Percentiles rank a stretch among this genome's conserved stretches.
These are phyloP conservation scores for Leccinum boreale DNA, from an alignment of 768 basidiomycete species.

Conservation along the genomic window DNA sequence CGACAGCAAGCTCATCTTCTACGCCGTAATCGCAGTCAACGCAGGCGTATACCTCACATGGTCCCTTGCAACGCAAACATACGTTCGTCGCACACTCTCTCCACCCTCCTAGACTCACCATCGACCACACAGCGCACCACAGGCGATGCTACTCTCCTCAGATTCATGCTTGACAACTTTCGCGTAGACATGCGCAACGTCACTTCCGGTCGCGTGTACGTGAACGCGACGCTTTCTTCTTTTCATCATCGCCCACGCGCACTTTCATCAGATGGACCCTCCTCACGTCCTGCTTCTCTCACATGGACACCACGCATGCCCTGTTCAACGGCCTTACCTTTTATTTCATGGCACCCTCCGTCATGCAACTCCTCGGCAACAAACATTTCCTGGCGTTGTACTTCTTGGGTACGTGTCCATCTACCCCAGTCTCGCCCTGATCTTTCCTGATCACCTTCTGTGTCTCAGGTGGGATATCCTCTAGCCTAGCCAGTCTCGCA, in stretches of 20 bases:
- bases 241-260: not conserved
- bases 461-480: constrained; percentile 53
- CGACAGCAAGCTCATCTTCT: constrained; percentile 53
- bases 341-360: constrained; percentile 69
- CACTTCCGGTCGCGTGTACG: constrained; percentile 60
- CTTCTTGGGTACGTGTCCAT: constrained; percentile 54
- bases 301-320: constrained; percentile 56
- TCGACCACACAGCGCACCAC: constrained; percentile 31
- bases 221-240: not conserved
- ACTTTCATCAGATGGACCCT: constrained; percentile 61
- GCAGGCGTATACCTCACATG: constrained; percentile 59
- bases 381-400: constrained; percentile 70
- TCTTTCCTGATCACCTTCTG: not conserved
- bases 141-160: constrained; percentile 35
- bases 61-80: constrained; percentile 38
- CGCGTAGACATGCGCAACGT: constrained; percentile 59
- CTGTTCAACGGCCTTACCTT: constrained; percentile 77
- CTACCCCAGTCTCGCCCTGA: not conserved
- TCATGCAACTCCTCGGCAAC: constrained; percentile 62
- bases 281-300: constrained; percentile 70
- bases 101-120: not conserved
- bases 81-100: constrained; percentile 29
- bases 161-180: constrained; percentile 65
- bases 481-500: constrained; percentile 45
- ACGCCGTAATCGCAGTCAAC: constrained; percentile 63